These are phyloP conservation scores for Saccharomycopsis fermentans DNA, from an alignment of 805 yeast genomes.

Conservation along the genomic window DNA sequence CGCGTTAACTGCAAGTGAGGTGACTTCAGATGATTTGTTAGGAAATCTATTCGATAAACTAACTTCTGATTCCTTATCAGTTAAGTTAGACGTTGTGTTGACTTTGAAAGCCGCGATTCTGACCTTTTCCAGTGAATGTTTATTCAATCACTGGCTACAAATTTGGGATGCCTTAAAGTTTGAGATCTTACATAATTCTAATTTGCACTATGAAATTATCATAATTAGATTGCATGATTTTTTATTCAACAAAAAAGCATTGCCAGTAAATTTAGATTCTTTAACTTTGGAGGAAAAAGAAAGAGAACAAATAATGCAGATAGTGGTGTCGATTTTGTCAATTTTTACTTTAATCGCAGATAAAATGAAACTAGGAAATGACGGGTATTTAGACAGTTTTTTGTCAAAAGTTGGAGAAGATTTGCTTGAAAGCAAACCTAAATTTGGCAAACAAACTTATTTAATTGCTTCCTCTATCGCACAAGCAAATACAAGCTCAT, in stretches of 20 bases:
- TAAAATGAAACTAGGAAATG: conserved; percentile 25
- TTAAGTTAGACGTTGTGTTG: conserved; percentile 61
- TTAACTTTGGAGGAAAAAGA: conserved; percentile 12
- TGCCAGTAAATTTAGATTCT: not conserved
- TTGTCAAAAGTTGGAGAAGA: conserved; percentile 37
- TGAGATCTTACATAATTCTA: conserved; percentile 71
- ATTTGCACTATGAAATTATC: conserved; percentile 20
- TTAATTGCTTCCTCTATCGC: conserved; percentile 48
- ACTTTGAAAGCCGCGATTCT: conserved; percentile 51
- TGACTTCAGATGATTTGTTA: conserved; percentile 63
- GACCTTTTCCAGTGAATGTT: conserved; percentile 37
- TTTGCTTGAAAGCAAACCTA: conserved; percentile 39
- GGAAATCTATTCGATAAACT: conserved; percentile 73
- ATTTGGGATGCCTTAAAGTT: conserved; percentile 84
- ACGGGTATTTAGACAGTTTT: conserved; percentile 30
- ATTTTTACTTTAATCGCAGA: conserved; percentile 36
- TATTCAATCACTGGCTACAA: conserved; percentile 55
- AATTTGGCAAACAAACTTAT: conserved; percentile 52
- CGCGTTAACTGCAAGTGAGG: conserved; percentile 51
- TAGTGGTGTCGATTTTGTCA: conserved; percentile 27
- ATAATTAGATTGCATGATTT: not conserved
- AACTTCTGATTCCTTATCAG: conserved; percentile 61
- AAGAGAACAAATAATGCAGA: conserved; percentile 2
- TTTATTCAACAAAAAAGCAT: not conserved
- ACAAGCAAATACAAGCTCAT: conserved; percentile 35